A percentile compares a stretch with the other conserved stretches of the same genome.
These are phyloP conservation scores for Moesziomyces sp. DNA, from an alignment of 1,284 basidiomycete genomes.

Conservation along the genomic window DNA sequence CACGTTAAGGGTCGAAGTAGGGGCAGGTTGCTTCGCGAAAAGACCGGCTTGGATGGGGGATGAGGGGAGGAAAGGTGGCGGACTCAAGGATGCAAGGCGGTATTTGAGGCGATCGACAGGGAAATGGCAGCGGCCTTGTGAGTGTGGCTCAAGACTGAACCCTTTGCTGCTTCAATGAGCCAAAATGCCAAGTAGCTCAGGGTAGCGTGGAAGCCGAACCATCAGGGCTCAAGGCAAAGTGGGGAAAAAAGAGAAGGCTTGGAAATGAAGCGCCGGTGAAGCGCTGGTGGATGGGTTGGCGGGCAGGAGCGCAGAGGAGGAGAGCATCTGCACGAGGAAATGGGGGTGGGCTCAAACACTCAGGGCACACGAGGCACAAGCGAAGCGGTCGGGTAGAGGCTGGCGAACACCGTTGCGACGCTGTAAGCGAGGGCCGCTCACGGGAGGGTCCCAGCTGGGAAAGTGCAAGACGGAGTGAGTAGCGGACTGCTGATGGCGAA, in stretches of 20 bases:
- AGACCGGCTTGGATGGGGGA: neutral
- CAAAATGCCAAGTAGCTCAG: no score
- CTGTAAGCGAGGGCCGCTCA: slow-evolving; percentile 8
- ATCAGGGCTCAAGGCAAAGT: neutral
- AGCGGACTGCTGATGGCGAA: slow-evolving; percentile 22
- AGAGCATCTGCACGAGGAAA: neutral
- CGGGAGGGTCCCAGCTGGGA: neutral
- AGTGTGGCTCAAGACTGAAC: neutral
- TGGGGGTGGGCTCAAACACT: neutral
- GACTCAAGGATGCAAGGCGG: neutral
- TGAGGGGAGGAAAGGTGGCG: neutral
- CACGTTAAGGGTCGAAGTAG: neutral
- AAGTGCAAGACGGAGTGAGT: slow-evolving; percentile 39
- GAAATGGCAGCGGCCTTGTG: no score
- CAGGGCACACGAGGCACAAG: neutral
- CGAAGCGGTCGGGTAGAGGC: neutral
- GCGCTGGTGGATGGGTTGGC: no score
- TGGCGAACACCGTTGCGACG: slow-evolving; percentile 15
- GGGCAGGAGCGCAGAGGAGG: neutral
- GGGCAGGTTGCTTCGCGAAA: neutral
- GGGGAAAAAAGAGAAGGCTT: neutral
- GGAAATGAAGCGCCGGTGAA: neutral
- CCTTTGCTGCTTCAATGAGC: neutral
- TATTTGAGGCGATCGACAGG: neutral
- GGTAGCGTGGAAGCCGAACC: no score